These are phyloP conservation scores for Phytophthora syringae DNA, from an alignment of 352 stramenopile species.

Conservation along the genomic window DNA sequence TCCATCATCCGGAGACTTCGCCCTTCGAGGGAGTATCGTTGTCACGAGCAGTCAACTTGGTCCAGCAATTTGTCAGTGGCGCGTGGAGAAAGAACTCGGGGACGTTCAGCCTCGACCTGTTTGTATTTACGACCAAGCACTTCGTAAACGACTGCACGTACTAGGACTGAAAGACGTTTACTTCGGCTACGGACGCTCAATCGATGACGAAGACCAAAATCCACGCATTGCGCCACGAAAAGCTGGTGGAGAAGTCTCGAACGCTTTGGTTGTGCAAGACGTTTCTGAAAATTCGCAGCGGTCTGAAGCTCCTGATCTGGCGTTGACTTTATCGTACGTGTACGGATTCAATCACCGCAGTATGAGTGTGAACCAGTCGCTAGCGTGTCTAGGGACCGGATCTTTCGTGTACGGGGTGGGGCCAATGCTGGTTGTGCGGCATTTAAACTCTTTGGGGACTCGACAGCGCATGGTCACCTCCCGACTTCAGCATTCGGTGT, in stretches of 20 bases:
- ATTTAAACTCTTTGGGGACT: conserved; percentile 41
- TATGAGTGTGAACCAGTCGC: conserved; percentile 52
- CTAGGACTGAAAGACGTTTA: conserved; percentile 55
- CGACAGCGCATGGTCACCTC: conserved; percentile 47
- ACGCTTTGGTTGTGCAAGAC: conserved; percentile 8
- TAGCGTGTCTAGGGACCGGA: conserved; percentile 36
- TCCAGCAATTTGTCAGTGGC: conserved; percentile 75
- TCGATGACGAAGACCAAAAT: conserved; percentile 12
- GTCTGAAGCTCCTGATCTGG: conserved; percentile 63
- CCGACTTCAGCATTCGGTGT: conserved; percentile 50
- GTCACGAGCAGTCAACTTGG: conserved; percentile 55
- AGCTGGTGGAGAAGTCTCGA: conserved; percentile 4
- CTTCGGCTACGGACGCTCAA: conserved; percentile 27
- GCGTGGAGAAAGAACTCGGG: conserved; percentile 51
- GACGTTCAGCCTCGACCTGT: conserved; percentile 50
- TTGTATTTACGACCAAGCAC: conserved; percentile 28
- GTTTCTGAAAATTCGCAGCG: conserved; percentile 13
- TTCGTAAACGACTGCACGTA: conserved; percentile 25
- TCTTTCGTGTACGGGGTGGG: conserved; percentile 55
- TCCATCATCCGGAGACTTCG: conserved; percentile 44
- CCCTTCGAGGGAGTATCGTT: conserved; percentile 63
- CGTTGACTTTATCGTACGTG: conserved; percentile 54
- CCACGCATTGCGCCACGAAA: conserved; percentile 9
- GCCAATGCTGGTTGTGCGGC: conserved; percentile 48
- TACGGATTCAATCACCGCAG: conserved; percentile 58